Conservation (phyloP, 2,329 filamentous ascomycete species). For the Cercospora beticola region DNA sequence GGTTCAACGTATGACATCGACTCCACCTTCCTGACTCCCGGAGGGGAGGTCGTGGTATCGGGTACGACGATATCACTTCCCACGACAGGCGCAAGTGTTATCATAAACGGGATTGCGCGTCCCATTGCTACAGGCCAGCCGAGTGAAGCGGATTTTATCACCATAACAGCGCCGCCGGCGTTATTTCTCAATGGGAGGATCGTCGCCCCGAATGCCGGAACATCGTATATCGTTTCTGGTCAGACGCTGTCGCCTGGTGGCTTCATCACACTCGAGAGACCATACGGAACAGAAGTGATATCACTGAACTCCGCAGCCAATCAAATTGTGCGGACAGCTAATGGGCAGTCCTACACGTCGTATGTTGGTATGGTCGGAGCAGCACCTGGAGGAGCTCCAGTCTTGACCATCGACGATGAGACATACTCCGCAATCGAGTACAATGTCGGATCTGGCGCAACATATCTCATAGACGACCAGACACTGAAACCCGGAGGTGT, state of each 20-base stretch:
- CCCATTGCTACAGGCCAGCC: slow-evolving; percentile 6
- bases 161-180: slow-evolving; percentile 34
- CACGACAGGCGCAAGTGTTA: slow-evolving; percentile 40
- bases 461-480: slow-evolving; percentile 40
- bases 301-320: slow-evolving; percentile 37
- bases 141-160: slow-evolving; percentile 14
- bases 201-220: slow-evolving; percentile 30
- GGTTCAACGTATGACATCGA: slow-evolving; percentile 38
- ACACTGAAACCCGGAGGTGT: slow-evolving; percentile 41
- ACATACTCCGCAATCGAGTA: slow-evolving; percentile 32
- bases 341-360: slow-evolving; percentile 30
- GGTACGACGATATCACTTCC: slow-evolving; percentile 45
- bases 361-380: slow-evolving; percentile 22
- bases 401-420: slow-evolving; percentile 32
- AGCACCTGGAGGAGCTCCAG: slow-evolving; percentile 24
- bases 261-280: slow-evolving; percentile 26
- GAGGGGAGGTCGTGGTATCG: slow-evolving; percentile 41
- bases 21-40: slow-evolving; percentile 24
- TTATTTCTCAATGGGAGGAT: slow-evolving; percentile 34
- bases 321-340: slow-evolving; percentile 23
- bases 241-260: slow-evolving; percentile 33
- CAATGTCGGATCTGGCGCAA: slow-evolving; percentile 33
- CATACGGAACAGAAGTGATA: slow-evolving; percentile 33
- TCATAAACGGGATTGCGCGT: slow-evolving; percentile 39
- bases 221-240: slow-evolving; percentile 32